Conservation (phyloP, 2,329 filamentous ascomycete genomes). For the Claviceps sp. region DNA sequence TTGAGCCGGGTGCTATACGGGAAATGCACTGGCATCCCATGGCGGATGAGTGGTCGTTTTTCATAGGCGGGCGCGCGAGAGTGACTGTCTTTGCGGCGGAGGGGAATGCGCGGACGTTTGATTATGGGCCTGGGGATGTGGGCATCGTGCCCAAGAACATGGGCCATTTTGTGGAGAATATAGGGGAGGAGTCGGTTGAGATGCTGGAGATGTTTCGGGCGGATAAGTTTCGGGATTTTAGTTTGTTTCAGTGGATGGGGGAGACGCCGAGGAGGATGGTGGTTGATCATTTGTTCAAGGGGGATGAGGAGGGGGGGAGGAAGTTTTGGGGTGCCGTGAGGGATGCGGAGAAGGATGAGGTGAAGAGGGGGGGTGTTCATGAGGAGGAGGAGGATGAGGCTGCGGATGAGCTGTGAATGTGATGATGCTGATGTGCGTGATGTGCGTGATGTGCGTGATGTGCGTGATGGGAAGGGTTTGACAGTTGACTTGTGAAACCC, state of each 20-base stretch:
- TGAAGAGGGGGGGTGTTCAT: slow-evolving; percentile 14
- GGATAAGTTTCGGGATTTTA: slow-evolving; percentile 59
- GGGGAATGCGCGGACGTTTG: slow-evolving; percentile 57
- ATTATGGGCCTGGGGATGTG: slow-evolving; percentile 62
- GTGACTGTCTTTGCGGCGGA: slow-evolving; percentile 63
- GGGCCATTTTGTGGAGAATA: slow-evolving; percentile 73
- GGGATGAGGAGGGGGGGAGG: slow-evolving; percentile 45
- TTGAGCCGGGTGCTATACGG: slow-evolving; percentile 57
- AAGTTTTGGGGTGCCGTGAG: slow-evolving; percentile 50
- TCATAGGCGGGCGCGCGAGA: slow-evolving; percentile 57
- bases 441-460: too few species aligned
- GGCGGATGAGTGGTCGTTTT: slow-evolving; percentile 72
- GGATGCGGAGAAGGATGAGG: slow-evolving; percentile 45
- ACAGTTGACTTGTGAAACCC: too few species aligned
- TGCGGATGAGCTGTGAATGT: too few species aligned
- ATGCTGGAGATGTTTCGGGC: slow-evolving; percentile 65
- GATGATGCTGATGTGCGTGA: too few species aligned
- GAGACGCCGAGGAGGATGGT: slow-evolving; percentile 56
- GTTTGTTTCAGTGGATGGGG: slow-evolving; percentile 62
- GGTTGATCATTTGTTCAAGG: slow-evolving; percentile 50
- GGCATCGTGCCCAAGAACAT: slow-evolving; percentile 66
- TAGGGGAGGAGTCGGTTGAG: slow-evolving; percentile 61
- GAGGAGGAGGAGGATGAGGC: too few species aligned
- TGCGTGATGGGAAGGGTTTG: too few species aligned
- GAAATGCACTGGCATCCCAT: slow-evolving; percentile 78